Conservation (phyloP, 2,329 filamentous ascomycete species). For the Penicillium nordicum region DNA sequence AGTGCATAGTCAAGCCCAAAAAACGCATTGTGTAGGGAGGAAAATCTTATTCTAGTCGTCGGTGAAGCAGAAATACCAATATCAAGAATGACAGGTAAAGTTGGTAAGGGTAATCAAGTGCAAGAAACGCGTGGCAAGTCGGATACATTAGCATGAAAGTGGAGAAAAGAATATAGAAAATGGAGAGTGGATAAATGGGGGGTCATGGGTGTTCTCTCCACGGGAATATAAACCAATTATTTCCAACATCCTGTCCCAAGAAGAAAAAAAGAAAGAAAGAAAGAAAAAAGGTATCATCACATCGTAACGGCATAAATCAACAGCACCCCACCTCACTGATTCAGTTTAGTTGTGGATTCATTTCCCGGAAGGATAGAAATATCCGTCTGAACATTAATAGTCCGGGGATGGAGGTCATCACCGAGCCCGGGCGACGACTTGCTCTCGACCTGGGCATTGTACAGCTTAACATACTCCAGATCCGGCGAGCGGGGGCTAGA, state of each 20-base stretch:
- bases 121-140: not conserved
- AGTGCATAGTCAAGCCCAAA: not conserved
- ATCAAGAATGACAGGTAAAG: not conserved
- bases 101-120: not conserved
- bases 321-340: not conserved
- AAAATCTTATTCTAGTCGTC: not conserved
- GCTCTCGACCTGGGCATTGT: constrained; percentile 16
- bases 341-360: constrained; percentile 13
- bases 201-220: not conserved
- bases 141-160: not conserved
- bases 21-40: not conserved
- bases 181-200: not conserved
- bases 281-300: constrained; percentile 8
- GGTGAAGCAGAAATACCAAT: not conserved
- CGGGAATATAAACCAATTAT: not conserved
- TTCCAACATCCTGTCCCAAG: not conserved
- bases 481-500: constrained; percentile 26
- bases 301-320: constrained; percentile 13
- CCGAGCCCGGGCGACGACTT: constrained; percentile 6
- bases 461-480: constrained; percentile 30
- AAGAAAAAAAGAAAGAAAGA: not conserved
- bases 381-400: constrained; percentile 32
- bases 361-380: constrained; percentile 27
- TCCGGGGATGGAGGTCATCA: constrained; percentile 16
- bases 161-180: too few relatives aligned